Conservation (phyloP, 2,329 filamentous ascomycete genomes). For the Nannizziopsis barbatae region DNA sequence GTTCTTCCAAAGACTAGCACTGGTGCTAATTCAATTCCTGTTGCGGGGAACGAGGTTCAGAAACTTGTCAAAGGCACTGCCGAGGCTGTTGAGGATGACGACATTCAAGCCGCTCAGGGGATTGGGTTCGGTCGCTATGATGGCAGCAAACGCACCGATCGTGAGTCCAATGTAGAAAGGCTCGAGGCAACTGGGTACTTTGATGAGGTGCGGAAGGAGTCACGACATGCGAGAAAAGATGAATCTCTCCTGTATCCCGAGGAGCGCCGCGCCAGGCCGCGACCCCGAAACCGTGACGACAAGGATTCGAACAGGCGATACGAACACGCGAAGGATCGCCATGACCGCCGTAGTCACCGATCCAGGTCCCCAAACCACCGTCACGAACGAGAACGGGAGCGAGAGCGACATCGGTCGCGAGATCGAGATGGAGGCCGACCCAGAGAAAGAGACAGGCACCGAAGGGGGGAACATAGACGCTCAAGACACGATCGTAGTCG, state of each 20-base stretch:
- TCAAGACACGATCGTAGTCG: slow-evolving; percentile 22
- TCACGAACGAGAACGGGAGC: slow-evolving; percentile 10
- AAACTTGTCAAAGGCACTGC: slow-evolving; percentile 37
- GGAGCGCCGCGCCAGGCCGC: not conserved
- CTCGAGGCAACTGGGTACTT: slow-evolving; percentile 19
- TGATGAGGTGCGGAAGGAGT: slow-evolving; percentile 11
- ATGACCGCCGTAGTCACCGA: slow-evolving; percentile 26
- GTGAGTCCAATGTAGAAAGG: slow-evolving; percentile 17
- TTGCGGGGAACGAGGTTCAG: slow-evolving; percentile 52
- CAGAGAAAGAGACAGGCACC: slow-evolving; percentile 22
- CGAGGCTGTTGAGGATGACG: slow-evolving; percentile 23
- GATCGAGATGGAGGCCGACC: slow-evolving; percentile 19
- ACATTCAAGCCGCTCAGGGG: slow-evolving; percentile 19
- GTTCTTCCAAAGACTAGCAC: slow-evolving; percentile 49
- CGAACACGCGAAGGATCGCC: slow-evolving; percentile 24
- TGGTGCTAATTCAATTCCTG: slow-evolving; percentile 53
- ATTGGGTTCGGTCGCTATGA: slow-evolving; percentile 27
- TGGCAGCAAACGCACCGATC: slow-evolving; percentile 22
- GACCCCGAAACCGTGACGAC: slow-evolving; percentile 2
- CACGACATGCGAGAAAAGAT: slow-evolving; percentile 27
- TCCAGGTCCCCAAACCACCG: slow-evolving; percentile 10
- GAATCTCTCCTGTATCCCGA: slow-evolving; percentile 2
- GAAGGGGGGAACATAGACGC: slow-evolving; percentile 20
- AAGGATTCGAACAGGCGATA: slow-evolving; percentile 39
- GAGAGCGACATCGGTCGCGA: slow-evolving; percentile 8